phyloP scores from a whole-genome alignment of 2,329 filamentous ascomycete species.

The Monilinia fructicola region DNA sequence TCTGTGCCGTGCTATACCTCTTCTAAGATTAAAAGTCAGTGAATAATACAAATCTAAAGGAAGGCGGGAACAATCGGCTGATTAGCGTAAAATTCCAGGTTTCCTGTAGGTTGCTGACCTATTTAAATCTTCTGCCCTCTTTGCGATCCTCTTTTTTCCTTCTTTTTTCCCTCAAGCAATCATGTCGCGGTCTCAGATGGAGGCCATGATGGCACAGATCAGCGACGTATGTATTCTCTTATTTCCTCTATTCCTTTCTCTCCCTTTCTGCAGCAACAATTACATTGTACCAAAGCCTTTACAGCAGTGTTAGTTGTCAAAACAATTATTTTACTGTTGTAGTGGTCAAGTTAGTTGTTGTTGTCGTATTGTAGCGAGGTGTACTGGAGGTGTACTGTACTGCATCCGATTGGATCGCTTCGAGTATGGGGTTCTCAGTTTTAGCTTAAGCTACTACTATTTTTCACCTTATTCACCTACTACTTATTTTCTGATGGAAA shows the following conservation, averaged over 20 bases:
- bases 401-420: constrained; percentile 8
- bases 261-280: neutral
- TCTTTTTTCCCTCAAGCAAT: neutral
- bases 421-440: neutral
- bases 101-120: neutral
- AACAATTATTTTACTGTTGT: neutral
- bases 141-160: neutral
- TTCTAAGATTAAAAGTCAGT: neutral
- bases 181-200: neutral
- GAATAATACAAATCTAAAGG: neutral
- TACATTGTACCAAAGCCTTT: neutral
- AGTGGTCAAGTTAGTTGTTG: neutral
- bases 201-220: neutral
- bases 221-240: neutral
- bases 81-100: neutral
- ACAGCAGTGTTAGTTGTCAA: neutral
- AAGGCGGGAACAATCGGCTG: neutral
- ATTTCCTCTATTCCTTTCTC: neutral
- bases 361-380: neutral
- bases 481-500: neutral
- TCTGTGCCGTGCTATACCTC: neutral
- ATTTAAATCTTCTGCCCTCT: neutral
- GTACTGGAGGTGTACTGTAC: neutral
- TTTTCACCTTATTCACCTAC: neutral
- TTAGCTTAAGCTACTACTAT: neutral